A percentile compares a stretch with the other conserved stretches of the same genome.
Conservation (phyloP, 2,329 filamentous ascomycete genomes). For the Aaosphaeria pasadenensis region DNA sequence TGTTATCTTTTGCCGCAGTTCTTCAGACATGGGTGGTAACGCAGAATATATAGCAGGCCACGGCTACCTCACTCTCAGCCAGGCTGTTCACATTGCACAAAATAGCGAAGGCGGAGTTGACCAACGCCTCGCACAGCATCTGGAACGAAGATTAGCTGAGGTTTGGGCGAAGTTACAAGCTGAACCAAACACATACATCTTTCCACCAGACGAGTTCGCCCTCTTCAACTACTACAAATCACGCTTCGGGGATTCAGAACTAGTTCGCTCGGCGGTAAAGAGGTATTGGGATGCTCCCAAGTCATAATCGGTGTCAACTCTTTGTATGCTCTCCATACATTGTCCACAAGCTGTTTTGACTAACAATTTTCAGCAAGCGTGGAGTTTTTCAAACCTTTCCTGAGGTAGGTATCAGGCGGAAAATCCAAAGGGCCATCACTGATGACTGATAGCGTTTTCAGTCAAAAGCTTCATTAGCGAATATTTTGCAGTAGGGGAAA, state of each 20-base stretch:
- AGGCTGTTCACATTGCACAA: slow-evolving; percentile 72
- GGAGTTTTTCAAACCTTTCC: no score
- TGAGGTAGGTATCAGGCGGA: no score
- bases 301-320: no score
- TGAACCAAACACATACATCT: slow-evolving; percentile 67
- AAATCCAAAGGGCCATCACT: no score
- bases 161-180: slow-evolving; percentile 68
- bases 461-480: no score
- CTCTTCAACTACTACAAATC: slow-evolving; percentile 82
- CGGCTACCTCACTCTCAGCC: slow-evolving; percentile 53
- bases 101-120: slow-evolving; percentile 69
- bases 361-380: no score
- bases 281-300: slow-evolving; percentile 49
- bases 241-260: slow-evolving; percentile 55
- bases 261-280: slow-evolving; percentile 52
- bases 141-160: slow-evolving; percentile 57
- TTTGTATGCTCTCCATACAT: no score
- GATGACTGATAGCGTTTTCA: no score
- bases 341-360: no score
- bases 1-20: slow-evolving; percentile 10
- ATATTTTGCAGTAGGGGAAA: no score
- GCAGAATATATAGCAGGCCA: slow-evolving; percentile 37
- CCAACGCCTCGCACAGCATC: slow-evolving; percentile 59
- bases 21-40: slow-evolving; percentile 40
- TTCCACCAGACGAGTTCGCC: slow-evolving; percentile 75